Percentiles rank a stretch among this genome's conserved stretches.
Evolutionary conservation across 345 rosid genomes (phyloP).

Genomic region (Salix purpurea): DNA sequence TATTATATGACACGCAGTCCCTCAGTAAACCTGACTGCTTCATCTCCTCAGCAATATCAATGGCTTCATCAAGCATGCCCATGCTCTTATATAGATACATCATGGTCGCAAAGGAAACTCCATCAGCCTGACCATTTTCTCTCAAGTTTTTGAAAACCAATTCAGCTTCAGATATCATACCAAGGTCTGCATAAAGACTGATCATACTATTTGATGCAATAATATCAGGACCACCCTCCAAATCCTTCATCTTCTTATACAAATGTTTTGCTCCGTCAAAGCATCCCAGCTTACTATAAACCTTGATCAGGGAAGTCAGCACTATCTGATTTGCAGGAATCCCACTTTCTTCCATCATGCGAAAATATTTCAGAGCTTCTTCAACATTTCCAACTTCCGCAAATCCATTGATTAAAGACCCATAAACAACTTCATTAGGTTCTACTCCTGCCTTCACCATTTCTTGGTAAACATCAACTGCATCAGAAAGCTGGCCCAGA

Average conservation of each 20-base stretch:
- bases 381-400: conserved; percentile 61
- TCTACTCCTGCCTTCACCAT: conserved; percentile 59
- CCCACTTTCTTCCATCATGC: conserved; percentile 56
- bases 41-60: conserved; percentile 84
- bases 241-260: conserved; percentile 58
- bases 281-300: conserved; percentile 68
- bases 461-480: conserved; percentile 46
- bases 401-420: conserved; percentile 78
- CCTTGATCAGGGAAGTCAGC: conserved; percentile 77
- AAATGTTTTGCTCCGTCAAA: conserved; percentile 61
- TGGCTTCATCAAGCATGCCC: conserved; percentile 83
- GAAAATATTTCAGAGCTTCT: conserved; percentile 64
- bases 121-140: conserved; percentile 61
- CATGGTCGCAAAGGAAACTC: conserved; percentile 68
- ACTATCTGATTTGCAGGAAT: conserved; percentile 62
- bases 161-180: conserved; percentile 70
- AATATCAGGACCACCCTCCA: conserved; percentile 64
- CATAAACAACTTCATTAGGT: conserved; percentile 83
- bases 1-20: conserved; percentile 62
- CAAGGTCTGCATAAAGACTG: conserved; percentile 71
- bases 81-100: conserved; percentile 71
- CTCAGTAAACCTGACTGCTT: conserved; percentile 54
- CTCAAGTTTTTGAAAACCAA: conserved; percentile 49
- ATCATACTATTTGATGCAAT: conserved; percentile 78
- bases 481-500: conserved; percentile 58